phyloP scores from a whole-genome alignment of 2,329 filamentous ascomycete genomes.

The Aspergillus hortae region DNA sequence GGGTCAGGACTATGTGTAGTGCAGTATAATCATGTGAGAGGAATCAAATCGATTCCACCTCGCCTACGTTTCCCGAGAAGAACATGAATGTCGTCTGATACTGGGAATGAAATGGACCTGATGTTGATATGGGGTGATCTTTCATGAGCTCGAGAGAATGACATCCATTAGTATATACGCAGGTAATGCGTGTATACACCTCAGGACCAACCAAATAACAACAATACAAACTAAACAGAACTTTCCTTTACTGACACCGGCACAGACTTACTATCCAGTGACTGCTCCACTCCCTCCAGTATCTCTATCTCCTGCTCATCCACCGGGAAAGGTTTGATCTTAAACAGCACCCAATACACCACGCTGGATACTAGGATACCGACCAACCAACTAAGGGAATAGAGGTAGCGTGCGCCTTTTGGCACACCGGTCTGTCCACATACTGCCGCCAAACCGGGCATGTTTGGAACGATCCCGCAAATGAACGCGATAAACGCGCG shows the following conservation, averaged over 20 bases:
- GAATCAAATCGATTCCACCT: no score
- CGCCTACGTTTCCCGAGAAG: no score
- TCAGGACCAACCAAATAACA: no score
- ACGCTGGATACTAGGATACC: conserved; percentile 2
- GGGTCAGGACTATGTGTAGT: conserved; percentile 28
- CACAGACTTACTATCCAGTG: not conserved
- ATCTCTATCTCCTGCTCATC: conserved; percentile 5
- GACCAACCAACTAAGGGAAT: conserved; percentile 11
- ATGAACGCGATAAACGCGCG: conserved; percentile 7
- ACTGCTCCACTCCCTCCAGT: conserved; percentile 5
- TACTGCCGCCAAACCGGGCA: conserved; percentile 8
- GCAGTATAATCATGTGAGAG: not conserved
- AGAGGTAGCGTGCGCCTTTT: conserved; percentile 8
- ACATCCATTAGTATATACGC: no score
- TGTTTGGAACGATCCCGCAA: conserved; percentile 8
- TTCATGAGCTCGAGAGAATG: no score
- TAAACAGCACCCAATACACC: conserved; percentile 6
- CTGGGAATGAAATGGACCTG: no score
- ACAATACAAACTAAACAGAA: not conserved
- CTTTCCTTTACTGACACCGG: not conserved
- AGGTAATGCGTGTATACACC: no score
- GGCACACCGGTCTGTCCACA: conserved; percentile 7
- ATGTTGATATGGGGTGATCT: no score
- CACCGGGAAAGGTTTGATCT: conserved; percentile 6
- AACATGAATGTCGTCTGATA: no score